These are phyloP conservation scores for Celoporthe dispersa DNA, from an alignment of 2,329 filamentous ascomycete genomes.

Conservation along the genomic window DNA sequence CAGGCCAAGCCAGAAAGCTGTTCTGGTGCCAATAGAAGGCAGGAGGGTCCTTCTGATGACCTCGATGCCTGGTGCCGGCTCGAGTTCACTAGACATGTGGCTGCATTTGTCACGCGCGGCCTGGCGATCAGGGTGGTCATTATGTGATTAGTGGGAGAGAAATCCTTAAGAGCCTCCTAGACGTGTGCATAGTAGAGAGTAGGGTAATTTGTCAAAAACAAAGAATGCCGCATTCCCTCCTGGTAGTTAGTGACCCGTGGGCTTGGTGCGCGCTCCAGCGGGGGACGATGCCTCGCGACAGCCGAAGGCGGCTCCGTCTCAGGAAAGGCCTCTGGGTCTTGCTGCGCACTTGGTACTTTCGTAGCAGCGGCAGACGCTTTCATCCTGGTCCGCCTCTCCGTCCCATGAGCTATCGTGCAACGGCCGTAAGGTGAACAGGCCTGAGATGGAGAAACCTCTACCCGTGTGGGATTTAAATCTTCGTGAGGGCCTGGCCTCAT, in stretches of 20 bases:
- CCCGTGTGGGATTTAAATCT: not conserved
- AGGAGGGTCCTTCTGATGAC: too few species aligned
- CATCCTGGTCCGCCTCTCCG: not conserved
- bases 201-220: not conserved
- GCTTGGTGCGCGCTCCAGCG: not conserved
- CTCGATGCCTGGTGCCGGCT: too few species aligned
- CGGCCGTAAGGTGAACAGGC: not conserved
- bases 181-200: too few species aligned
- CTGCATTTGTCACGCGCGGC: not conserved
- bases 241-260: not conserved
- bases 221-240: not conserved
- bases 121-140: not conserved
- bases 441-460: not conserved
- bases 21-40: too few species aligned
- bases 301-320: not conserved
- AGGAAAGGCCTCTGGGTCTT: not conserved
- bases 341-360: not conserved
- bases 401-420: not conserved
- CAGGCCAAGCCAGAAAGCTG: not conserved
- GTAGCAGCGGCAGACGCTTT: not conserved
- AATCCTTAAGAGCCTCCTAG: not conserved
- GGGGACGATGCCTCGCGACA: not conserved
- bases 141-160: not conserved
- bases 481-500: not conserved
- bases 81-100: too few species aligned